Percentiles rank a stretch among this genome's conserved stretches.
phyloP scores from a whole-genome alignment of 306 rosid genomes.

The Pyrus bretschneideri region DNA sequence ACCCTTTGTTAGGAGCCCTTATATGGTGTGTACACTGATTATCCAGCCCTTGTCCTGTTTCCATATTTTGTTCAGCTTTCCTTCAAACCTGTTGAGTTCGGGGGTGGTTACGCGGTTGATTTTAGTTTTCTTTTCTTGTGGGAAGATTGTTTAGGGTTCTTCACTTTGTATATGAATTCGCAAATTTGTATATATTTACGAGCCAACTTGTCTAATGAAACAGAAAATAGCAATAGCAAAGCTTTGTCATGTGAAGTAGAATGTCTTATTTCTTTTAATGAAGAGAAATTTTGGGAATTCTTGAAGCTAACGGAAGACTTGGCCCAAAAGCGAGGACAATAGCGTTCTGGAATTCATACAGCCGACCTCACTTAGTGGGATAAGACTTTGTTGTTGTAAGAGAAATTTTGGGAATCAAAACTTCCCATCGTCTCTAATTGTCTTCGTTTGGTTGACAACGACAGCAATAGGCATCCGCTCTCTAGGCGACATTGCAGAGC shows the following conservation, averaged over 20 bases:
- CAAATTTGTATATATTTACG: neutral
- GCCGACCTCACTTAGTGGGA: too few relatives aligned
- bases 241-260: too few relatives aligned
- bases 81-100: neutral
- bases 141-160: neutral
- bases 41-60: neutral
- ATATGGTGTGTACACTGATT: neutral
- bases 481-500: slow-evolving; percentile 6
- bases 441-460: slow-evolving; percentile 24
- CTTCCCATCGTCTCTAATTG: neutral
- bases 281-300: too few relatives aligned
- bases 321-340: too few relatives aligned
- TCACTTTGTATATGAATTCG: neutral
- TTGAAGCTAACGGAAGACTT: too few relatives aligned
- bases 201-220: neutral
- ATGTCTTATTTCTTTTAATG: too few relatives aligned
- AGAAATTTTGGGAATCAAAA: too few relatives aligned
- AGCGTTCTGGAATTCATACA: too few relatives aligned
- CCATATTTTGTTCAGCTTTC: neutral
- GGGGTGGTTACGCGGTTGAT: neutral
- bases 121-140: neutral
- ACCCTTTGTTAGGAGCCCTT: neutral
- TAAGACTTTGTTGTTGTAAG: too few relatives aligned
- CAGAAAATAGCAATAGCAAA: neutral
- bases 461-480: slow-evolving; percentile 20